phyloP scores from a whole-genome alignment of 2,329 filamentous ascomycete genomes.

The Penicillium sp. region DNA sequence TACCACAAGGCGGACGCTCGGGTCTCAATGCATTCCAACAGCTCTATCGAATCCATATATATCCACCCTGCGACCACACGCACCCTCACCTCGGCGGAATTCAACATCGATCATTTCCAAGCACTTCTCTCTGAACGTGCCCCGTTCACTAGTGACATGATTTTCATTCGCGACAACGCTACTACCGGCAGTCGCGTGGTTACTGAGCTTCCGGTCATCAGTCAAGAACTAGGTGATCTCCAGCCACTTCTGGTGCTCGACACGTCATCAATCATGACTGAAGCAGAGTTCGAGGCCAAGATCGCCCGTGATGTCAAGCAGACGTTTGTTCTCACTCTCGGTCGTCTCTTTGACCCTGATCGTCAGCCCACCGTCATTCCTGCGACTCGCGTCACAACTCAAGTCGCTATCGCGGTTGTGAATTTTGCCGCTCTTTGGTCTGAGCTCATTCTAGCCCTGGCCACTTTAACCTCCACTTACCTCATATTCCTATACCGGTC shows the following conservation, averaged over 20 bases:
- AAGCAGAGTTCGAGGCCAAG: slow-evolving; percentile 25
- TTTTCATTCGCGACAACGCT: slow-evolving; percentile 29
- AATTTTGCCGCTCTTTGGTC: slow-evolving; percentile 27
- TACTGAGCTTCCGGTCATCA: slow-evolving; percentile 32
- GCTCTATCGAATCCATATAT: slow-evolving; percentile 28
- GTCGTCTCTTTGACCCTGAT: slow-evolving; percentile 31
- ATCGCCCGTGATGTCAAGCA: slow-evolving; percentile 28
- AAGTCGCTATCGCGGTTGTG: slow-evolving; percentile 31
- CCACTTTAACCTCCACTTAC: slow-evolving; percentile 21
- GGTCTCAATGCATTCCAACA: slow-evolving; percentile 33
- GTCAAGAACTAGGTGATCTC: slow-evolving; percentile 29
- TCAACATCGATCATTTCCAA: slow-evolving; percentile 33
- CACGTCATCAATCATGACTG: slow-evolving; percentile 27
- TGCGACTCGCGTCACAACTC: slow-evolving; percentile 21
- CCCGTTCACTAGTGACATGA: slow-evolving; percentile 33
- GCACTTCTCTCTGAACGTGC: slow-evolving; percentile 29
- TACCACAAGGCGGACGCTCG: slow-evolving; percentile 29
- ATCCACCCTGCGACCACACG: slow-evolving; percentile 19
- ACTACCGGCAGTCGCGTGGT: slow-evolving; percentile 26
- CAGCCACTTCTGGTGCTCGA: slow-evolving; percentile 30
- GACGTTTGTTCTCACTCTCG: slow-evolving; percentile 30
- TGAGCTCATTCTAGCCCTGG: slow-evolving; percentile 28
- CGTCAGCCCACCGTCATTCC: slow-evolving; percentile 16
- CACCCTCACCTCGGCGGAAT: slow-evolving; percentile 18
- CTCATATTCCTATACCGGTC: slow-evolving; percentile 28